Evolutionary conservation across 768 basidiomycete species (phyloP).

Genomic region (Candolleomyces aberdarensis): DNA sequence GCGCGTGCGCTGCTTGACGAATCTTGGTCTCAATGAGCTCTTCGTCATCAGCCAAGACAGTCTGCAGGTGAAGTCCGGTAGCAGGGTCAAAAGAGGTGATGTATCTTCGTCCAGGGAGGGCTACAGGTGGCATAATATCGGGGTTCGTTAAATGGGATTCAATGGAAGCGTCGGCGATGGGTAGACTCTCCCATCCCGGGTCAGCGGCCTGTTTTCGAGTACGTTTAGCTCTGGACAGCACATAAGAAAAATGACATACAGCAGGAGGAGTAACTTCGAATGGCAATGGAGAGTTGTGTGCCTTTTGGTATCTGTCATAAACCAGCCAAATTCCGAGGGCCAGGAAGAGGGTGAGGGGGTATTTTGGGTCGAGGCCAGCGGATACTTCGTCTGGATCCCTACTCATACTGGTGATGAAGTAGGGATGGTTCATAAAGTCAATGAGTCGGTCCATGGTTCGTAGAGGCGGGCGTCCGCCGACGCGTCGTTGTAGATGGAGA

Average conservation of each 20-base stretch:
- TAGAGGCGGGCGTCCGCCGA: conserved; percentile 14
- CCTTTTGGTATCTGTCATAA: conserved; percentile 68
- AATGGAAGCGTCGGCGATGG: conserved; percentile 57
- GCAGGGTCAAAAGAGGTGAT: conserved; percentile 94
- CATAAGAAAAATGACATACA: conserved; percentile 36
- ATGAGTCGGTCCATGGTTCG: conserved; percentile 42
- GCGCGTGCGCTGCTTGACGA: conserved; percentile 56
- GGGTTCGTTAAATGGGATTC: conserved; percentile 59
- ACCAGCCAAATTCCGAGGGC: conserved; percentile 80
- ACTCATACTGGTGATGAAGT: conserved; percentile 46
- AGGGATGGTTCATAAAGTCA: conserved; percentile 51
- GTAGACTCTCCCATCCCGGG: conserved; percentile 52
- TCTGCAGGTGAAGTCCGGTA: conserved; percentile 77
- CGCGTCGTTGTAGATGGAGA: conserved; percentile 3
- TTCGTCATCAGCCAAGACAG: conserved; percentile 70
- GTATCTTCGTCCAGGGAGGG: conserved; percentile 52
- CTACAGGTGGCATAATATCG: conserved; percentile 49
- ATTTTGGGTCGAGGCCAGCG: conserved; percentile 58
- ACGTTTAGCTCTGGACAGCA: background rate
- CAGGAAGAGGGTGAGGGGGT: conserved; percentile 67
- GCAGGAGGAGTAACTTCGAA: conserved; percentile 59
- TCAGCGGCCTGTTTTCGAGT: conserved; percentile 47
- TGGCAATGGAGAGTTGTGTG: conserved; percentile 68
- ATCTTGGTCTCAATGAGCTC: conserved; percentile 77
- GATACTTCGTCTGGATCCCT: conserved; percentile 40